Base-by-base conservation (phyloP, 1,139 yeast species). In the Meyerozyma athensensis region DNA sequence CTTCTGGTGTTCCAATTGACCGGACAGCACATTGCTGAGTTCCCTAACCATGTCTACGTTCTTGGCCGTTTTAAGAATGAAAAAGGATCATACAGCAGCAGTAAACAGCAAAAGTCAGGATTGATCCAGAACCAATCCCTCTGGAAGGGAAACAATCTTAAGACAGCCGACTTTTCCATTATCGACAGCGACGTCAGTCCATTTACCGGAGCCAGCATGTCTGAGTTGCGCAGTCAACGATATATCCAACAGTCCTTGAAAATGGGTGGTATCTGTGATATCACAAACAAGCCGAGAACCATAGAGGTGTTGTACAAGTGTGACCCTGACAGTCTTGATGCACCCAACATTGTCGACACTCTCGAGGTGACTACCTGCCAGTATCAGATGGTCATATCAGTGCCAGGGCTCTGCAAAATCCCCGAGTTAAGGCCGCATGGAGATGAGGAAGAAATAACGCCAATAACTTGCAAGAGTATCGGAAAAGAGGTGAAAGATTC, bases 321-420 rank as follows among this genome's bases (percentile, higher is more conserved):
- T 58, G 81, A 79, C 45, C 68, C 74, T 1, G 50, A 54, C 2
- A 43, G 46, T 7, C 55, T 48, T 10, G 55, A 65, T 0, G 43
- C 47, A 4, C 58, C 79, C 3, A 61, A 61, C 13, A 58, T 67
- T 8, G 26, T 58, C 7, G 69, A 71, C 42, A 72, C 82, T 0
- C 65, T 65, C 36, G 97, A 90, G 58, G 64, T 77, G 36, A 74
- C 72, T 43, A 82, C 92, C 0, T 89, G 97, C 56, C 77, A 77
- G 35, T 87, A 87, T 51, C 72, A 72, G 46, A 70, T 82, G 56
- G 67, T 67, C n/a, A 60, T 87, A 2, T 68, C 72, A 33, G 65
- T 82, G 1, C 81, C 85, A 0, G 62, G 65, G 5, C 61, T 86
- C 17, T 89, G 96, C 55, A 50, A 54, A 10, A 60, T 75, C 35